Conservation (phyloP, 2,329 filamentous ascomycete genomes). For the Cordyceps pruinosa region DNA sequence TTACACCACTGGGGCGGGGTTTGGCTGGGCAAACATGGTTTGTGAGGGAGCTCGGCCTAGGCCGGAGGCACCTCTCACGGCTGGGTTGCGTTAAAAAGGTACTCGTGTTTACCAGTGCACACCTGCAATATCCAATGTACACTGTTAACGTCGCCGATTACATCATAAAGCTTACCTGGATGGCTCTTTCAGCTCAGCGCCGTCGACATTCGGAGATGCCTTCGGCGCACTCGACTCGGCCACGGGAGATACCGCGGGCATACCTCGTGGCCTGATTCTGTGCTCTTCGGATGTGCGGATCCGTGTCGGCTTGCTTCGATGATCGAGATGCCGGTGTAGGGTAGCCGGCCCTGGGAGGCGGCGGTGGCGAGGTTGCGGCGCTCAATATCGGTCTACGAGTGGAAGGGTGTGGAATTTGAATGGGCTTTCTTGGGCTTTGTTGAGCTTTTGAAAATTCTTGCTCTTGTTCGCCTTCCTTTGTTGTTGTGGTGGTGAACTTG, state of each 20-base stretch:
- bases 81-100: neutral
- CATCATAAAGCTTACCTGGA: slow-evolving; percentile 1
- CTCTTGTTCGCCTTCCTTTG: neutral
- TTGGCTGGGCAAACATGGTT: too few species aligned
- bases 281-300: slow-evolving; percentile 2
- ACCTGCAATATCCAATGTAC: neutral
- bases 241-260: neutral
- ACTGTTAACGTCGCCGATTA: neutral
- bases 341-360: neutral
- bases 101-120: neutral
- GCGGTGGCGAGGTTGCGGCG: neutral
- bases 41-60: slow-evolving; percentile 6
- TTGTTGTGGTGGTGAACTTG: neutral
- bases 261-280: neutral
- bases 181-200: neutral
- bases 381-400: neutral
- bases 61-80: neutral
- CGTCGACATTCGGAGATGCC: neutral
- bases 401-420: neutral
- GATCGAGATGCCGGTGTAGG: slow-evolving; percentile 8
- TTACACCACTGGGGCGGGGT: slow-evolving; percentile 7
- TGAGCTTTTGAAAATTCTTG: neutral
- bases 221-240: neutral
- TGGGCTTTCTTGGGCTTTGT: neutral
- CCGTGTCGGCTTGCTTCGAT: slow-evolving; percentile 9